Conservation (phyloP, 2,329 filamentous ascomycete genomes). For the Neonectria ditissima region DNA sequence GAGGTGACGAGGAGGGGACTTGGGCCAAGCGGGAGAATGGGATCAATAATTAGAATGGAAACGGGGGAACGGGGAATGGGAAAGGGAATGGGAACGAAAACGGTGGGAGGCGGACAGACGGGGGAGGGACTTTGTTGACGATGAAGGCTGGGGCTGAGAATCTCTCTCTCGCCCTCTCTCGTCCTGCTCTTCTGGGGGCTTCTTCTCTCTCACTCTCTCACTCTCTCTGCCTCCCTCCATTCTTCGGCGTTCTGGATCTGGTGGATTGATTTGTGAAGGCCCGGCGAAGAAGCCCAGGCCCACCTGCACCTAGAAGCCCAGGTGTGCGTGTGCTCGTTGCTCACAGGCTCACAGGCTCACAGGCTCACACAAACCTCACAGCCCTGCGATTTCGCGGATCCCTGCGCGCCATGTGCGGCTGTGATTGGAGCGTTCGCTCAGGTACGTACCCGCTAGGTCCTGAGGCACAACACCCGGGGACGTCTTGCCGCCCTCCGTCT, state of each 20-base stretch:
- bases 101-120: neutral
- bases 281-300: neutral
- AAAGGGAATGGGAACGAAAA: slow-evolving; percentile 4
- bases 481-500: slow-evolving; percentile 22
- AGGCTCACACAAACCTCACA: no score
- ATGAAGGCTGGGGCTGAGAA: slow-evolving; percentile 1
- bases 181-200: neutral
- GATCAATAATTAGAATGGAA: no score
- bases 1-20: neutral
- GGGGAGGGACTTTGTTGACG: neutral
- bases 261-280: neutral
- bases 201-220: neutral
- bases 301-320: neutral
- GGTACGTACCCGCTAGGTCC: neutral
- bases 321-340: neutral
- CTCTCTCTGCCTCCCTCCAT: neutral
- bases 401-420: no score
- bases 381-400: neutral
- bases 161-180: neutral
- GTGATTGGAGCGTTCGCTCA: neutral
- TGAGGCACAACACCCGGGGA: slow-evolving; percentile 14
- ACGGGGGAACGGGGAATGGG: neutral
- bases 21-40: no score
- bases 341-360: neutral
- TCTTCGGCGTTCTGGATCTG: neutral